A percentile compares a stretch with the other conserved stretches of the same genome.
phyloP scores from a whole-genome alignment of 192 early-diverging fungal genomes.

The Coemansia sp. region DNA sequence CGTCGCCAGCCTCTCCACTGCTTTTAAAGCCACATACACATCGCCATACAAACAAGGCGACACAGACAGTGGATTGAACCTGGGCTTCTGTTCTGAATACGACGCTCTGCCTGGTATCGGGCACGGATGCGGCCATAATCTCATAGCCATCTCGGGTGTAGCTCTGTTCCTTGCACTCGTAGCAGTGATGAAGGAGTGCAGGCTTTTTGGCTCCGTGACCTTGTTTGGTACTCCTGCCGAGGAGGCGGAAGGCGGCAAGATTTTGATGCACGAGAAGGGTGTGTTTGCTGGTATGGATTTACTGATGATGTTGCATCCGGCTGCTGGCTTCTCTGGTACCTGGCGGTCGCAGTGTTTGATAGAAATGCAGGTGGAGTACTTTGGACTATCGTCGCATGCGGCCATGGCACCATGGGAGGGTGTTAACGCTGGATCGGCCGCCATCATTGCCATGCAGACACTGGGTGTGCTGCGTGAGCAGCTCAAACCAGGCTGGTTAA shows the following conservation, averaged over 20 bases:
- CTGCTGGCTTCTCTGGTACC: conserved; percentile 49
- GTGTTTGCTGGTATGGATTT: conserved; percentile 69
- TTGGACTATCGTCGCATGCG: conserved; percentile 70
- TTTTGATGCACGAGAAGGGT: conserved; percentile 60
- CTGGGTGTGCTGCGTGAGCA: conserved; percentile 72
- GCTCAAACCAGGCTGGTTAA: conserved; percentile 59
- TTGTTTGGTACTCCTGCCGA: conserved; percentile 79
- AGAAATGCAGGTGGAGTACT: conserved; percentile 58
- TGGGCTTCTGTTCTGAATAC: conserved; percentile 64
- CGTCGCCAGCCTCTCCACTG: conserved; percentile 65
- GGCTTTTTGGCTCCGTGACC: conserved; percentile 57
- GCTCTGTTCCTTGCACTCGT: conserved; percentile 56
- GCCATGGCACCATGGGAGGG: conserved; percentile 63
- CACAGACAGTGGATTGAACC: conserved; percentile 25
- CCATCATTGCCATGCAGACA: conserved; percentile 59
- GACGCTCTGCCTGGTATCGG: conserved; percentile 67
- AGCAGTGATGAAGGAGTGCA: conserved; percentile 33
- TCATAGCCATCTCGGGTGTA: conserved; percentile 68
- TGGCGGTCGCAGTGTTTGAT: conserved; percentile 49
- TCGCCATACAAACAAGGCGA: conserved; percentile 35
- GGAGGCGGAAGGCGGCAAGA: conserved; percentile 70
- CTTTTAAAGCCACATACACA: conserved; percentile 67
- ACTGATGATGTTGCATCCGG: conserved; percentile 80
- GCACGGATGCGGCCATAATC: conserved; percentile 68
- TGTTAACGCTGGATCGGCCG: conserved; percentile 77